A percentile compares a stretch with the other conserved stretches of the same genome.
Evolutionary conservation across 1,139 yeast genomes (phyloP).

Genomic region (Yamadazyma friedrichii): DNA sequence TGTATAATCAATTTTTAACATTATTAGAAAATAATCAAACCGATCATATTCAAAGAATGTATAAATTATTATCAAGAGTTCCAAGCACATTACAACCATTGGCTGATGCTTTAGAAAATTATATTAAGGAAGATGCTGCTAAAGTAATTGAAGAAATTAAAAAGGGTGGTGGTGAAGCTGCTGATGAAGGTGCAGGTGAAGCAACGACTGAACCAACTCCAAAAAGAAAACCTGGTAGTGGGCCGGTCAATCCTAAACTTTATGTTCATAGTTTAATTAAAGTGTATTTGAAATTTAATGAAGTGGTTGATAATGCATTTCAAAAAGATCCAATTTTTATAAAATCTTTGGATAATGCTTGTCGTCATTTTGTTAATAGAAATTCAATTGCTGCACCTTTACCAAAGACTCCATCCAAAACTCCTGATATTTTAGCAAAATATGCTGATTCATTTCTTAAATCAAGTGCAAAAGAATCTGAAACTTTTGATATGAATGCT

Average conservation of each 20-base stretch:
- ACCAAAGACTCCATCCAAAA: conserved; percentile 49
- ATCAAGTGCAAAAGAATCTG: conserved; percentile 70
- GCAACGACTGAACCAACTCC: conserved; percentile 17
- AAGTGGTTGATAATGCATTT: conserved; percentile 69
- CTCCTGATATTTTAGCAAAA: conserved; percentile 89
- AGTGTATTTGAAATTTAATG: conserved; percentile 66
- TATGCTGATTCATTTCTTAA: conserved; percentile 84
- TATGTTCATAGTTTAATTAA: conserved; percentile 77
- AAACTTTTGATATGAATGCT: conserved; percentile 68
- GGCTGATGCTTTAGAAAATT: conserved; percentile 68
- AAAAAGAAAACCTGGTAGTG: conserved; percentile 19
- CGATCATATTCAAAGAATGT: conserved; percentile 78
- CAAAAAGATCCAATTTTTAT: conserved; percentile 76
- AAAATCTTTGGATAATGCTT: conserved; percentile 87
- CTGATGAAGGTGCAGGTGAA: conserved; percentile 17
- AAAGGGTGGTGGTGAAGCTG: conserved; percentile 34
- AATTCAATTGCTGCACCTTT: conserved; percentile 73
- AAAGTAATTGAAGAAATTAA: conserved; percentile 67
- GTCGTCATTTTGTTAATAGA: conserved; percentile 77
- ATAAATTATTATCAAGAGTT: conserved; percentile 70
- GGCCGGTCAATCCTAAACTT: conserved; percentile 64
- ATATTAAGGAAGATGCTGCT: conserved; percentile 72
- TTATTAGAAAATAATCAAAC: conserved; percentile 76
- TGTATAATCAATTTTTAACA: conserved; percentile 73
- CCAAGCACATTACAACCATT: conserved; percentile 75